Base-by-base conservation (phyloP, 768 basidiomycete genomes). In the Tricholoma sp. region DNA sequence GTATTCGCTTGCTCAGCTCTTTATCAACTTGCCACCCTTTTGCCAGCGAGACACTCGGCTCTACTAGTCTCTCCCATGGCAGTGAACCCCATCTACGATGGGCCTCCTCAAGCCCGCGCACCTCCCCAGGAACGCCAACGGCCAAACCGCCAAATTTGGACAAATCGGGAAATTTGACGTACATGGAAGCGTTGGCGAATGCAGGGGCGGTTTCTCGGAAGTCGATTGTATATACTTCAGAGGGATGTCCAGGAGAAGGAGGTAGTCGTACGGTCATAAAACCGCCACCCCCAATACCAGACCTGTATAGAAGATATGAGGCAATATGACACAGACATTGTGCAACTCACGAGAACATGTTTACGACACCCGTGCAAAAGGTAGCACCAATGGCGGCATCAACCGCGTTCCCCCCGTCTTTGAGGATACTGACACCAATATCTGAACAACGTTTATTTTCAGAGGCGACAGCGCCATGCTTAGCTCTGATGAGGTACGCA, bases 71-170 rank as follows among this genome's bases (percentile, higher is more conserved):
- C 41, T 77, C 72, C 97, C 97, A 98, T 0, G 86, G 78, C 11
- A 97, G 64, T 35, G 72, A 80, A 0, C 94, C 96, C 85, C 94
- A 97, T 22, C 85, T 80, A 41, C 77, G 74, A 70, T 95, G 88
- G 0, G 91, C 92, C 67, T 86, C 89, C 68, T 88, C 84, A 31
- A 98, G 79, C 9, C 95, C 97, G 21, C 88, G 81, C 47, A 98
- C 69, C 73, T 98, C 95, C 8, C 95, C 90, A 1, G 97, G 97
- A 0, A 97, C 87, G 21, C 83, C 95, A n/a, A 96, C 83, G 5
- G 93, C 71, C 54, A 98, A 73, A 3, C 97, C 95, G 3, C 97
- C 96, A 56, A 78, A 83, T 57, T 64, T 75, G 16, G 92, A 77
- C 2, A 76, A 72, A 4, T 68, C 61, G 2, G 89, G 76, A 43